Conservation (phyloP, 345 rosid genomes). For the Sonneratia alba region DNA sequence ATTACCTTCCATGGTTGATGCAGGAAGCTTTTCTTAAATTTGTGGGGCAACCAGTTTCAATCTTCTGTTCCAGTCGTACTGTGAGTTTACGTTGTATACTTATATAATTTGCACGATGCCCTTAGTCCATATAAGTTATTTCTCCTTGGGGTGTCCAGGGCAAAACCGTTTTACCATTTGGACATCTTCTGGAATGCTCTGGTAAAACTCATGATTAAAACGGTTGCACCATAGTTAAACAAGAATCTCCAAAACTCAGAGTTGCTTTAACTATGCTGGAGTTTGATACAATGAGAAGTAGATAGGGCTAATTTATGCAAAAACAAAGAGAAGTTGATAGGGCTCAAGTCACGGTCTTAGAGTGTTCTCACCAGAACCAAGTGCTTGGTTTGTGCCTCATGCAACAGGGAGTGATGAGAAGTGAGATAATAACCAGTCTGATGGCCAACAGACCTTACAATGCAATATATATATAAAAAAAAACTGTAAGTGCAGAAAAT, state of each 20-base stretch:
- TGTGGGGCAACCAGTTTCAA: constrained; percentile 74
- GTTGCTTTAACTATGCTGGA: neutral
- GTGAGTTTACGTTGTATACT: constrained; percentile 38
- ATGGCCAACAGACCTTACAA: too few species aligned
- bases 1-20: constrained; percentile 7
- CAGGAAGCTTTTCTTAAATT: constrained; percentile 84
- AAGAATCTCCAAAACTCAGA: neutral
- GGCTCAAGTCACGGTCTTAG: neutral
- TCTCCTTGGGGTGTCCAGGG: neutral
- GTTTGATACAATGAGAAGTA: neutral
- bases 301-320: neutral
- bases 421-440: too few species aligned
- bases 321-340: neutral
- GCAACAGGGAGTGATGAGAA: too few species aligned
- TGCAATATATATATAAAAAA: too few species aligned
- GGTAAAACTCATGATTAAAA: neutral
- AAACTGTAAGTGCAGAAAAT: too few species aligned
- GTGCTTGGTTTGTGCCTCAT: neutral
- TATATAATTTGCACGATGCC: neutral
- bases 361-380: neutral
- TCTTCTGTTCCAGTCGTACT: constrained; percentile 75
- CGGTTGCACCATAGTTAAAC: neutral
- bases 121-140: neutral
- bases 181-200: neutral
- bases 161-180: neutral